phyloP scores from a whole-genome alignment of 768 basidiomycete genomes.

The Kwoniella heveanensis region DNA sequence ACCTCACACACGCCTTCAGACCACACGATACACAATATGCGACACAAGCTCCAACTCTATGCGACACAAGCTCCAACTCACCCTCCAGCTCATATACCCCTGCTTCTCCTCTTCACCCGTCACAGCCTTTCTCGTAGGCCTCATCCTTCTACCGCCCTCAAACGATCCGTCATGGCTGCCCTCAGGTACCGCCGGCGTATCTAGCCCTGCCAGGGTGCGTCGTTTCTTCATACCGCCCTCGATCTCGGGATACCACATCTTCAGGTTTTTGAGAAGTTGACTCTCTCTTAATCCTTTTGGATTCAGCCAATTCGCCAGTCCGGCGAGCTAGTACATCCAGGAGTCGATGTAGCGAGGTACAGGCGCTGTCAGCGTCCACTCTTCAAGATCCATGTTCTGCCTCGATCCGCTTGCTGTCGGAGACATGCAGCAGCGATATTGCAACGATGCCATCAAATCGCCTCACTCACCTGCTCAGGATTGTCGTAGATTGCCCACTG shows the following conservation, averaged over 20 bases:
- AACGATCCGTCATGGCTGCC: conserved; percentile 57
- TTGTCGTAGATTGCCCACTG: conserved; percentile 93
- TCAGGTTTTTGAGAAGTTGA: conserved; percentile 72
- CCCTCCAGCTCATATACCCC: conserved; percentile 44
- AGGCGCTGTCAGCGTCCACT: too few species aligned
- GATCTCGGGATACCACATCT: conserved; percentile 42
- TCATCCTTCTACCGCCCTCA: conserved; percentile 48
- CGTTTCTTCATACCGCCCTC: conserved; percentile 46
- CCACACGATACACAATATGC: neutral
- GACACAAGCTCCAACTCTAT: too few species aligned
- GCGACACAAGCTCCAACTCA: conserved; percentile 19
- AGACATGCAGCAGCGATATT: neutral
- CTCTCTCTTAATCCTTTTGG: conserved; percentile 87
- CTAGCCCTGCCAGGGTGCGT: conserved; percentile 34
- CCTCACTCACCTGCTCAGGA: conserved; percentile 72
- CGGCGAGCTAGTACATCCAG: conserved; percentile 65
- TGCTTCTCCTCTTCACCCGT: conserved; percentile 37
- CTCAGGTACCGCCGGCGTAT: conserved; percentile 67
- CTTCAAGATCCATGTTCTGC: too few species aligned
- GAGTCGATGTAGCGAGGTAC: neutral
- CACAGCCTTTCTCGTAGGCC: conserved; percentile 32
- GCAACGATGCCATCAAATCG: neutral
- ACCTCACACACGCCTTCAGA: neutral
- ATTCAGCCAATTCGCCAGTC: conserved; percentile 86
- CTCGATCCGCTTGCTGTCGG: neutral